phyloP scores from a whole-genome alignment of 108 stramenopile species.

The Ochromonas danica region DNA sequence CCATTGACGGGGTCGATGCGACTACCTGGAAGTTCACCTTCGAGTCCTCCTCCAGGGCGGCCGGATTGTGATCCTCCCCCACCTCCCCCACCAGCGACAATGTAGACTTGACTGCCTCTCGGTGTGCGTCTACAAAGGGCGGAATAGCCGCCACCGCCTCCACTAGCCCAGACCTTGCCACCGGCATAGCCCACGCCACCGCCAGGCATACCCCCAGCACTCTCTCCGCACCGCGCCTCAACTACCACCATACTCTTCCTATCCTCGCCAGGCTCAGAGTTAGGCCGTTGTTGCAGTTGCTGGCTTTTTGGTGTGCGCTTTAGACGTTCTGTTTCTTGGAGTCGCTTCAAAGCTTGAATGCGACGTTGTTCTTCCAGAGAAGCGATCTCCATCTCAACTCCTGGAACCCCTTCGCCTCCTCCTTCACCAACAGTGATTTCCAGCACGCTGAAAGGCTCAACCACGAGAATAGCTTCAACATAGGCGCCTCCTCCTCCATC shows the following conservation, averaged over 20 bases:
- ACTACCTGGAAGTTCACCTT: constrained; percentile 51
- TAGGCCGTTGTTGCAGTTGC: no score
- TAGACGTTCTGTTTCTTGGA: not conserved
- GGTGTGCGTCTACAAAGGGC: constrained; percentile 38
- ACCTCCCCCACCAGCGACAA: constrained; percentile 59
- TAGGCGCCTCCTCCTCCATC: constrained; percentile 60
- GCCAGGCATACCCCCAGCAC: constrained; percentile 56
- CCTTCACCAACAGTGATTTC: constrained; percentile 57
- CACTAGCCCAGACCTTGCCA: constrained; percentile 53
- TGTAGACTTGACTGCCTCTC: constrained; percentile 26
- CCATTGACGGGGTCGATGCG: constrained; percentile 55
- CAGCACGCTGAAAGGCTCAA: constrained; percentile 41
- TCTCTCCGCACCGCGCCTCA: constrained; percentile 42
- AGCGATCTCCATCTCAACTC: constrained; percentile 34
- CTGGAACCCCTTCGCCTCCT: constrained; percentile 51
- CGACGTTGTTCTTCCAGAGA: not conserved
- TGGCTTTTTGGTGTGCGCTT: no score
- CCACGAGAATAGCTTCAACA: constrained; percentile 52
- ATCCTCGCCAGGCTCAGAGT: constrained; percentile 50
- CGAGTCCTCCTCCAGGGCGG: constrained; percentile 49
- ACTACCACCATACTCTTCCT: constrained; percentile 11
- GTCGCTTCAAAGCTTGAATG: not conserved
- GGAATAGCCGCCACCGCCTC: constrained; percentile 58
- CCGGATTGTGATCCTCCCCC: constrained; percentile 57
- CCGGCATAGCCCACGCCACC: constrained; percentile 58